Evolutionary conservation across 345 rosid genomes (phyloP).

Genomic region (Abelmoschus esculentus): DNA sequence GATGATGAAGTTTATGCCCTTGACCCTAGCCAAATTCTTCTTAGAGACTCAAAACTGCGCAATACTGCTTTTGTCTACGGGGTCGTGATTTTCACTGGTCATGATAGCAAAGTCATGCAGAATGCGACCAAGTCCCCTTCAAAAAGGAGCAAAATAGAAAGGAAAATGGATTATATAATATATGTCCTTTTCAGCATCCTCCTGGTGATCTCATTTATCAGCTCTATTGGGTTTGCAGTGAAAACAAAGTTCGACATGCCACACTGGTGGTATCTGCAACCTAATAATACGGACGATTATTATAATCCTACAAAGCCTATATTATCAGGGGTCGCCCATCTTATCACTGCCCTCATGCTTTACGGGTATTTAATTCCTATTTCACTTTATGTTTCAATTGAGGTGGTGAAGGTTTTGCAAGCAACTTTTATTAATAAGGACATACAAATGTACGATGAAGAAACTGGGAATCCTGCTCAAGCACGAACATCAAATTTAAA

Average conservation of each 20-base stretch:
- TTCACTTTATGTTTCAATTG: conserved; percentile 93
- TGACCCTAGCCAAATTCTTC: conserved; percentile 85
- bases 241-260: conserved; percentile 71
- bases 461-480: conserved; percentile 68
- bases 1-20: conserved; percentile 54
- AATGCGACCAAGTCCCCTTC: conserved; percentile 85
- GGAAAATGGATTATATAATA: conserved; percentile 85
- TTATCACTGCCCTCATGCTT: conserved; percentile 87
- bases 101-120: conserved; percentile 93
- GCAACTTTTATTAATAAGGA: conserved; percentile 91
- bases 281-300: conserved; percentile 35
- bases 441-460: conserved; percentile 79
- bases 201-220: conserved; percentile 55
- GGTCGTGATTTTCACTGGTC: conserved; percentile 77
- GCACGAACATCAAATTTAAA: conserved; percentile 96
- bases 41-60: conserved; percentile 94
- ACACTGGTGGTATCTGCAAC: conserved; percentile 73
- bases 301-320: conserved; percentile 54
- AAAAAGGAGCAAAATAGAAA: conserved; percentile 78
- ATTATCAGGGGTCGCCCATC: conserved; percentile 60
- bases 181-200: conserved; percentile 70
- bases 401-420: conserved; percentile 94
- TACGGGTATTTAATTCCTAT: conserved; percentile 96
- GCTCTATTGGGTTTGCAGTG: conserved; percentile 85
- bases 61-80: conserved; percentile 78